Evolutionary conservation across 495 filamentous ascomycete species (phyloP).

Genomic region (Trichoderma gamsii): DNA sequence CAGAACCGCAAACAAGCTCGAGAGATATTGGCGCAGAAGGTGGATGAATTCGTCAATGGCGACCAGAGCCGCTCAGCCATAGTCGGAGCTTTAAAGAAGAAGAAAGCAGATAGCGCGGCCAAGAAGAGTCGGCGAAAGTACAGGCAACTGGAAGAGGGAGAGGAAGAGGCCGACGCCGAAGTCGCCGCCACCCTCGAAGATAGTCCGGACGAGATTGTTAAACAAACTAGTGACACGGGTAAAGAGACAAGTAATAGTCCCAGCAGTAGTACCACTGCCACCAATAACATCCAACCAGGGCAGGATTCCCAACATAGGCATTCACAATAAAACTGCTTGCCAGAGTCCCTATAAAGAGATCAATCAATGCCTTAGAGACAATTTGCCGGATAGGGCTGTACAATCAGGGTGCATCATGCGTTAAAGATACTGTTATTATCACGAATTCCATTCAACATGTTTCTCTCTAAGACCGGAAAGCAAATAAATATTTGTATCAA

Average conservation of each 20-base stretch:
- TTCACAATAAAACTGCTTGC: not conserved
- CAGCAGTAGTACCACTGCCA: not conserved
- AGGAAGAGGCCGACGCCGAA: constrained; percentile 27
- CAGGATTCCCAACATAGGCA: not conserved
- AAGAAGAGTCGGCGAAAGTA: constrained; percentile 48
- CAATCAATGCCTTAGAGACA: not conserved
- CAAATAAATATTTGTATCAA: constrained; percentile 34
- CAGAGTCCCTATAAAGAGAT: not conserved
- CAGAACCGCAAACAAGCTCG: constrained; percentile 90
- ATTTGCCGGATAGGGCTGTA: no score
- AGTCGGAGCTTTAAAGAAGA: constrained; percentile 38
- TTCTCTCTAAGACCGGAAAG: constrained; percentile 12
- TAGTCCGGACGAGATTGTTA: constrained; percentile 14
- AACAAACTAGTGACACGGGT: constrained; percentile 13
- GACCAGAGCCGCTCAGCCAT: constrained; percentile 38
- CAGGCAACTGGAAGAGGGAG: constrained; percentile 33
- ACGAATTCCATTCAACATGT: constrained; percentile 1
- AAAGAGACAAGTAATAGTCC: not conserved
- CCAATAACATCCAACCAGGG: not conserved
- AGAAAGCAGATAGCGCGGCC: constrained; percentile 42
- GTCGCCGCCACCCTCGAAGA: not conserved
- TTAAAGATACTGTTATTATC: not conserved
- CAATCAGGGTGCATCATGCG: no score
- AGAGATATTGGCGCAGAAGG: constrained; percentile 63
- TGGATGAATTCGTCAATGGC: constrained; percentile 60